Base-by-base conservation (phyloP, 2,329 filamentous ascomycete genomes). In the Teratosphaeriaceae sp. region DNA sequence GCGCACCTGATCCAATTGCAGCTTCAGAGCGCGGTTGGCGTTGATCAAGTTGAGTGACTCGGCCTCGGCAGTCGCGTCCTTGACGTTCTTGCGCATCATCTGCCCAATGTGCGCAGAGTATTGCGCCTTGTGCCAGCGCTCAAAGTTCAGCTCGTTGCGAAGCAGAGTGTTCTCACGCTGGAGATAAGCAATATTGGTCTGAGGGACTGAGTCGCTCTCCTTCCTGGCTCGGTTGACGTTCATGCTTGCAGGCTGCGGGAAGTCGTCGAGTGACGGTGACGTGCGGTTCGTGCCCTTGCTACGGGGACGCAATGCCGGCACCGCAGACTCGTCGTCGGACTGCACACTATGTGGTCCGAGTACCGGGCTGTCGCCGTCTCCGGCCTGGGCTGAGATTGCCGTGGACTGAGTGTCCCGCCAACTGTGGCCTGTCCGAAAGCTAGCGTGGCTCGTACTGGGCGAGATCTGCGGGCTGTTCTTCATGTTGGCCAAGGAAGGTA, bases 41-140 rank as follows among this genome's bases (percentile, higher is more conserved):
- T 88, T 83, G 50, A 90, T 78, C 3, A 92, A 67, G 41, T 88
- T 88, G 52, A 90, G 85, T 2, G 84, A 88, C 58, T 92, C 85
- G 1, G 86, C 85, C 59, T 90, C 86, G 1, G 79, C 83, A 1
- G 85, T 84, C 6, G 84, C 84, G 60, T 89, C 84, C 50, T 78
- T 78, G 50, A 90, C 79, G 45, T 88, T 82, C 48, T 81, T 80
- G 12, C 84, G 75, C 52, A 85, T 82, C 31, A 92, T 66, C 56
- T 87, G 84, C 1, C 85, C 85, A 58, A 92, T 89, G 46, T 90
- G 85, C 2, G 82, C 78, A 51, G 89, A 78, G 60, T 90, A 86
- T 56, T 92, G 86, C 50, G 88, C 79, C 59, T 89, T 90, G 55
- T 90, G 74, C 62, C 88, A 90, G 20, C 84, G 75, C 61, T 92